Conservation (phyloP, 345 rosid genomes). For the Gossypium anomalum region DNA sequence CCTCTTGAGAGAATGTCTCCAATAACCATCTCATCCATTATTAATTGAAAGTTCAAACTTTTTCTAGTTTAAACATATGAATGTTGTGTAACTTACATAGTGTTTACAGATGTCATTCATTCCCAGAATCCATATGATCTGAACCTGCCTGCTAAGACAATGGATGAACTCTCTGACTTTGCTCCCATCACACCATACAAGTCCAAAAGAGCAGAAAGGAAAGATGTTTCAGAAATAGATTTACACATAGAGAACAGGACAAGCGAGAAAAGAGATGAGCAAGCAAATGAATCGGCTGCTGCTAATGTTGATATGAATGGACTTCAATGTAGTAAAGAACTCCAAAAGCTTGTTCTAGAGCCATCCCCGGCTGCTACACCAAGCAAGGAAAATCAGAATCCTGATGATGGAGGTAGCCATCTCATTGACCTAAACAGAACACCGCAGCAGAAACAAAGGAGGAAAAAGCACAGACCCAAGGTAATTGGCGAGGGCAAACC, state of each 20-base stretch:
- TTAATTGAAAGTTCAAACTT: background rate
- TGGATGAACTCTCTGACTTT: constrained; percentile 30
- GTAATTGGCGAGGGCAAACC: constrained; percentile 58
- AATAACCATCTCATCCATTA: background rate
- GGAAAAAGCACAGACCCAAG: constrained; percentile 84
- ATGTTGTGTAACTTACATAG: constrained; percentile 7
- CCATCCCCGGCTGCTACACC: constrained; percentile 23
- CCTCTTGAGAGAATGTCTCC: background rate
- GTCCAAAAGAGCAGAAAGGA: constrained; percentile 19
- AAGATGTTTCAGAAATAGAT: constrained; percentile 16
- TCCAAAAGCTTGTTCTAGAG: constrained; percentile 23
- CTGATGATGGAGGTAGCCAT: constrained; percentile 25
- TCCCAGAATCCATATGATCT: constrained; percentile 26
- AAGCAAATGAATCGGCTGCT: constrained; percentile 20
- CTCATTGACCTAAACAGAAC: constrained; percentile 38
- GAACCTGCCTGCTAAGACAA: constrained; percentile 23
- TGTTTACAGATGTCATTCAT: constrained; percentile 28
- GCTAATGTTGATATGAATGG: constrained; percentile 11
- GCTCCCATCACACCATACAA: constrained; percentile 61
- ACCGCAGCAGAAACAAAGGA: constrained; percentile 58
- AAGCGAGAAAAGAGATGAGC: constrained; percentile 19
- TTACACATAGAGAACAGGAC: constrained; percentile 15
- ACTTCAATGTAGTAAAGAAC: constrained; percentile 18
- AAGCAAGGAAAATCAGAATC: constrained; percentile 27
- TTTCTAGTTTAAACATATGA: constrained; percentile 2